phyloP scores from a whole-genome alignment of 73 alveolate species.

The Stentor roeselii region DNA sequence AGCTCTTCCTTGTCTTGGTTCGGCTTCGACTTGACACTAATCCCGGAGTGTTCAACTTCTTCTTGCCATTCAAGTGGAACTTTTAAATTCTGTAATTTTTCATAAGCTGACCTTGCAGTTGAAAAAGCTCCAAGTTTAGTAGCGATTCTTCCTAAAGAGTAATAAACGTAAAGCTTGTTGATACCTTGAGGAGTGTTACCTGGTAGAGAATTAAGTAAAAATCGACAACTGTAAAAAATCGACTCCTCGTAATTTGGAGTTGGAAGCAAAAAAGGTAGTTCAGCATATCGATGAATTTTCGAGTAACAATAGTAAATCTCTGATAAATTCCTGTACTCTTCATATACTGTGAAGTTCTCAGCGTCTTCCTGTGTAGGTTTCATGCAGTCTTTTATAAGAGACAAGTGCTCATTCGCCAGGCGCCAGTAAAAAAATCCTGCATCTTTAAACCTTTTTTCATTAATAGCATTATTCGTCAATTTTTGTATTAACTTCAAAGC shows the following conservation, averaged over 20 bases:
- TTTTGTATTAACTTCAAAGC: constrained; percentile 75
- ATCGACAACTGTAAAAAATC: constrained; percentile 78
- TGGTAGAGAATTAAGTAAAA: constrained; percentile 68
- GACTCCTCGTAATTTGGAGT: constrained; percentile 69
- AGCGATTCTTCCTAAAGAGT: constrained; percentile 74
- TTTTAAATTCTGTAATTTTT: constrained; percentile 82
- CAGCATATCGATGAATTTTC: constrained; percentile 77
- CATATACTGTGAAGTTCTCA: constrained; percentile 60
- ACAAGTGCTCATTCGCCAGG: constrained; percentile 77
- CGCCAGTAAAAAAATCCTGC: constrained; percentile 88
- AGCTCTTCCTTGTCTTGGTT: constrained; percentile 87
- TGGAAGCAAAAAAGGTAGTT: constrained; percentile 78
- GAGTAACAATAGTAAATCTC: constrained; percentile 86
- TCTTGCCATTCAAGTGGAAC: constrained; percentile 92
- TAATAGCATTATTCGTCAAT: constrained; percentile 84
- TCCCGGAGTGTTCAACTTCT: constrained; percentile 85
- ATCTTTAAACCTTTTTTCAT: constrained; percentile 88
- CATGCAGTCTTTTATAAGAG: constrained; percentile 67
- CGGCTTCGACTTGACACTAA: constrained; percentile 89
- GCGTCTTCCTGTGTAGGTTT: constrained; percentile 61
- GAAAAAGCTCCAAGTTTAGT: constrained; percentile 82
- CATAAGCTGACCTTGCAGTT: constrained; percentile 93
- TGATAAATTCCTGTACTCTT: constrained; percentile 70
- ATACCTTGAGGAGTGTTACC: constrained; percentile 52
- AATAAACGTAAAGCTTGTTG: constrained; percentile 69